Percentiles rank a stretch among this genome's conserved stretches.
Conservation (phyloP, 2,329 filamentous ascomycete species). For the Epichloe typhina region DNA sequence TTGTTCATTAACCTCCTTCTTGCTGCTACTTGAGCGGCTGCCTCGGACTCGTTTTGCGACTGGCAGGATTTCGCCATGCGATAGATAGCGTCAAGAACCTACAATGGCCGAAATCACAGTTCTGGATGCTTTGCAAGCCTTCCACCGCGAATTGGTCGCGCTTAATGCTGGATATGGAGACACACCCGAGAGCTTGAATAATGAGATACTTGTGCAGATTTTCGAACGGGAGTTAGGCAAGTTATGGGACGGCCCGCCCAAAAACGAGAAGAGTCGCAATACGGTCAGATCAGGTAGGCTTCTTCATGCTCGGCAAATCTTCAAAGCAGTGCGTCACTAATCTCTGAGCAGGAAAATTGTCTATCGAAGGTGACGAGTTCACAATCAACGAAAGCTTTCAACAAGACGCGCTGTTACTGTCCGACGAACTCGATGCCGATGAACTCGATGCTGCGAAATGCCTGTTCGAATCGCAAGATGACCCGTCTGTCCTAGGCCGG, state of each 20-base stretch:
- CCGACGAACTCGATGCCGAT: constrained; percentile 81
- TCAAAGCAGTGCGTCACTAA: constrained; percentile 7
- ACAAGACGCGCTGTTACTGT: constrained; percentile 65
- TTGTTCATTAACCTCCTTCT: neutral
- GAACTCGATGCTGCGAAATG: constrained; percentile 72
- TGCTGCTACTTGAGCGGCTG: neutral
- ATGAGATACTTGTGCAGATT: constrained; percentile 55
- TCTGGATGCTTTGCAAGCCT: constrained; percentile 65
- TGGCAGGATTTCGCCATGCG: constrained; percentile 25
- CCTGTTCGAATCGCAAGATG: constrained; percentile 59
- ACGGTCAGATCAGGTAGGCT: constrained; percentile 51
- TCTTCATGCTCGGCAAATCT: neutral
- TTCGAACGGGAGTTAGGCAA: constrained; percentile 59
- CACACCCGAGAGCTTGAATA: constrained; percentile 52
- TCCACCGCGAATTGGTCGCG: constrained; percentile 74
- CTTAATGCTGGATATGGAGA: constrained; percentile 54
- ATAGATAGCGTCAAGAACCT: constrained; percentile 32
- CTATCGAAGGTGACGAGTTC: constrained; percentile 60
- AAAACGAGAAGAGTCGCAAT: constrained; percentile 63
- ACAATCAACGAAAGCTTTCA: constrained; percentile 78
- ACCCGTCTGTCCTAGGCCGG: constrained; percentile 55
- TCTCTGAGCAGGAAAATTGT: constrained; percentile 54
- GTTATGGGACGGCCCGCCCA: constrained; percentile 61
- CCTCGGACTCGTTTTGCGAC: neutral
- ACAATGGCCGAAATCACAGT: constrained; percentile 62